These are phyloP conservation scores for Amphichorda felina DNA, from an alignment of 2,329 filamentous ascomycete genomes.

Conservation along the genomic window DNA sequence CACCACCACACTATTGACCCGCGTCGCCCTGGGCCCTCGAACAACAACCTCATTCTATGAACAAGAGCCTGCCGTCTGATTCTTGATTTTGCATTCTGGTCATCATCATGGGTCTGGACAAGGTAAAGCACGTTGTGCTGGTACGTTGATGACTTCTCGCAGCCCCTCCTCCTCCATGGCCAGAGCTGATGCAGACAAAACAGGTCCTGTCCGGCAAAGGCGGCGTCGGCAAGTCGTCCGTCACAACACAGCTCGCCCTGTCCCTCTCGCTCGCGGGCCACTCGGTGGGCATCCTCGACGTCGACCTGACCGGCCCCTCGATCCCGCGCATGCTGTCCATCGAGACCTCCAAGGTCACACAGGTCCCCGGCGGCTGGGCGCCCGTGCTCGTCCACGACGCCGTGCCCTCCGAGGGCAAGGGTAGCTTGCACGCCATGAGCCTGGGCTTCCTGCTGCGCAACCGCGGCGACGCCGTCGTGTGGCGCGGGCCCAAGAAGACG, in stretches of 20 bases:
- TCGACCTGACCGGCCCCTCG: conserved; percentile 91
- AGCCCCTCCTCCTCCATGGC: too few relatives aligned
- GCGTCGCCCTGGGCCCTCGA: too few relatives aligned
- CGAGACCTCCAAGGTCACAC: conserved; percentile 78
- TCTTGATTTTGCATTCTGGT: too few relatives aligned
- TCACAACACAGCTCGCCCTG: conserved; percentile 92
- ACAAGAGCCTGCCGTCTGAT: too few relatives aligned
- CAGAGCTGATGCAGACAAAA: too few relatives aligned
- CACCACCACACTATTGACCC: neutral
- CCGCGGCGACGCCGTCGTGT: conserved; percentile 85
- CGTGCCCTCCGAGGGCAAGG: conserved; percentile 36
- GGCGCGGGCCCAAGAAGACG: conserved; percentile 96
- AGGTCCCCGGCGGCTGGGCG: conserved; percentile 85
- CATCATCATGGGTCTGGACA: conserved; percentile 27
- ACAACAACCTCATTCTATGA: too few relatives aligned
- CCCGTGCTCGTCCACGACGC: conserved; percentile 73
- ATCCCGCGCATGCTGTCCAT: conserved; percentile 92
- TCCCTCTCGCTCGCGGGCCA: conserved; percentile 76
- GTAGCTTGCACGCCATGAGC: conserved; percentile 74
- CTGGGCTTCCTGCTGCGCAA: conserved; percentile 79
- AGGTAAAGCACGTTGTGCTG: conserved; percentile 67
- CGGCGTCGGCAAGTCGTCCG: conserved; percentile 92
- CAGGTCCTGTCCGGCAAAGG: conserved; percentile 89
- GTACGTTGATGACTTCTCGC: conserved; percentile 33
- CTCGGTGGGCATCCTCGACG: conserved; percentile 88